phyloP scores from a whole-genome alignment of 106 monocot species.

The Phalaenopsis equestris region DNA sequence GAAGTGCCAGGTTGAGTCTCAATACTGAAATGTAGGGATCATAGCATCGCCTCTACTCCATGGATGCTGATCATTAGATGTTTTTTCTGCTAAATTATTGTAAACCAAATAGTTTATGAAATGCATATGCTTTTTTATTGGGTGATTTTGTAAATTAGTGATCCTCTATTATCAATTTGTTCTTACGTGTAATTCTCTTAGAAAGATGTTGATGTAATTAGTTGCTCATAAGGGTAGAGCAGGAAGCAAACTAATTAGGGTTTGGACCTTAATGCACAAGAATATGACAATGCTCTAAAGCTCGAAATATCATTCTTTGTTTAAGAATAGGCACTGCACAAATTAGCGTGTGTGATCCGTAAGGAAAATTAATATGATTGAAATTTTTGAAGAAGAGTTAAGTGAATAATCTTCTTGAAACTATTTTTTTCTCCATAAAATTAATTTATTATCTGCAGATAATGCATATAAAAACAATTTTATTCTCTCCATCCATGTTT shows the following conservation, averaged over 20 bases:
- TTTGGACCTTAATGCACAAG: background rate
- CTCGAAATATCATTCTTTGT: background rate
- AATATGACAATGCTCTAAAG: background rate
- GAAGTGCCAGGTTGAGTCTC: background rate
- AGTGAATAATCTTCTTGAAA: background rate
- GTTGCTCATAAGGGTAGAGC: background rate
- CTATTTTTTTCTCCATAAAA: background rate
- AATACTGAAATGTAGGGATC: background rate
- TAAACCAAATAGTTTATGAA: background rate
- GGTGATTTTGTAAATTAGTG: background rate
- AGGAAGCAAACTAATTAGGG: background rate
- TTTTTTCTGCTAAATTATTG: background rate
- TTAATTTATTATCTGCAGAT: background rate
- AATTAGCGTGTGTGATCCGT: background rate
- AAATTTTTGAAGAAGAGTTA: background rate
- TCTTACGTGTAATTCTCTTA: background rate
- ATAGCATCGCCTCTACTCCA: background rate
- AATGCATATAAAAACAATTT: background rate
- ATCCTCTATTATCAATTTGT: background rate
- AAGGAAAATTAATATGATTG: background rate
- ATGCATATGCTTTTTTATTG: background rate
- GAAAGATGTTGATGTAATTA: background rate
- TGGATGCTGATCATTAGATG: background rate
- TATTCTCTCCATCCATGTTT: background rate
- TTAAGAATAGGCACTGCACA: background rate